A percentile compares a stretch with the other conserved stretches of the same genome.
Conservation (phyloP, 495 filamentous ascomycete species). For the Penicillium egyptiacum region DNA sequence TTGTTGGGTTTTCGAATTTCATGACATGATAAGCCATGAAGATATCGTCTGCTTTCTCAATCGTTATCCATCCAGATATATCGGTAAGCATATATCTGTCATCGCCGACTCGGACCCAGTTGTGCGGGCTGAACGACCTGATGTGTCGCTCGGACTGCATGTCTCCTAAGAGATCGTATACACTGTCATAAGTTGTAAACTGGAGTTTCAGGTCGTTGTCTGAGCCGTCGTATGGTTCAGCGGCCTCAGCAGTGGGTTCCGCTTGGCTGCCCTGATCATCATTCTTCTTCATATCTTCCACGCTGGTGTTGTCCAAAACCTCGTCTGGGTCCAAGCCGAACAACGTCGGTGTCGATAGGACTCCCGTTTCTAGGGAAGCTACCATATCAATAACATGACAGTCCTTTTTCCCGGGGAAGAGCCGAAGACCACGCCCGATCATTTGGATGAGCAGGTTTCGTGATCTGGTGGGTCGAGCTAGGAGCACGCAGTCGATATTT, state of each 20-base stretch:
- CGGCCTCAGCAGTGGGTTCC: not conserved
- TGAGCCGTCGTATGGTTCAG: not conserved
- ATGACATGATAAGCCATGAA: conserved; percentile 39
- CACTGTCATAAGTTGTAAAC: conserved; percentile 86
- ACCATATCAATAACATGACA: conserved; percentile 99
- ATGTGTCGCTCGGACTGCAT: conserved; percentile 75
- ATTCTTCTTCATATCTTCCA: conserved; percentile 55
- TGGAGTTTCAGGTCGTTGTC: conserved; percentile 37
- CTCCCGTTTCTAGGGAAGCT: conserved; percentile 71
- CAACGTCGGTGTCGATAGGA: conserved; percentile 86
- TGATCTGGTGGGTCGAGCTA: conserved; percentile 87
- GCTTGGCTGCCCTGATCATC: conserved; percentile 1
- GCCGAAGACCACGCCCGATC: conserved; percentile 90
- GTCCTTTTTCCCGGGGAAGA: conserved; percentile 76
- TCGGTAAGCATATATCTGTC: conserved; percentile 65
- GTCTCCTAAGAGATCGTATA: conserved; percentile 87
- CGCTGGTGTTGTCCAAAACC: conserved; percentile 61
- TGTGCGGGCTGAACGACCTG: conserved; percentile 64
- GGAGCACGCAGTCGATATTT: conserved; percentile 90
- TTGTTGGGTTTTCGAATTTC: conserved; percentile 29
- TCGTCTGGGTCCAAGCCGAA: conserved; percentile 91
- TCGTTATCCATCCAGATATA: conserved; percentile 51
- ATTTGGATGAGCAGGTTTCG: conserved; percentile 93
- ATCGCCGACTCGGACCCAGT: conserved; percentile 76
- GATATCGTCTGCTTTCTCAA: conserved; percentile 49